Percentiles rank a stretch among this genome's conserved stretches.
phyloP scores from a whole-genome alignment of 306 rosid genomes.

The Trifolium repens region DNA sequence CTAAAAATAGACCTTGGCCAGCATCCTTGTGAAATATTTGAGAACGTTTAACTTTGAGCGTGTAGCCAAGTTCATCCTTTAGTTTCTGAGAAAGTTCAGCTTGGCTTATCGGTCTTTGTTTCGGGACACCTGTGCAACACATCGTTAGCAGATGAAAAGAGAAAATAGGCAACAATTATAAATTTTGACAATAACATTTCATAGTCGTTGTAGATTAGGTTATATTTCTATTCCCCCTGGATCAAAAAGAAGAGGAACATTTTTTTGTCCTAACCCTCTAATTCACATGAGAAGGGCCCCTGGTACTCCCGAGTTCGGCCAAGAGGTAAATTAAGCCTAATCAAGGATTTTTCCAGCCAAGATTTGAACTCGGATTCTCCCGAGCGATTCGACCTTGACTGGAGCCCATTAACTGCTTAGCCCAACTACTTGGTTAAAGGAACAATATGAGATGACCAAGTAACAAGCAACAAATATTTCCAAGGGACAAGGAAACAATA shows the following conservation, averaged over 20 bases:
- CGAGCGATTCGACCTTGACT: not conserved
- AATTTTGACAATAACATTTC: not conserved
- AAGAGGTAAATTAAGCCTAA: not conserved
- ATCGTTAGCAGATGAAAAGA: conserved; percentile 37
- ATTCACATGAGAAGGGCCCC: not conserved
- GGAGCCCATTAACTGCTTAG: not conserved
- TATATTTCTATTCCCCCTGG: not conserved
- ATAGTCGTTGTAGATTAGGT: not conserved
- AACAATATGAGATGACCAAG: conserved; percentile 3
- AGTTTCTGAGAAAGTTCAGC: conserved; percentile 63
- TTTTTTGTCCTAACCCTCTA: not conserved
- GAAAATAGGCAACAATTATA: not conserved
- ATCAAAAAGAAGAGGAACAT: no score
- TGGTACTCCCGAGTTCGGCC: not conserved
- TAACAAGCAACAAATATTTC: not conserved
- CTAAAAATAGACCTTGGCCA: conserved; percentile 77
- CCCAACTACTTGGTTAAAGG: not conserved
- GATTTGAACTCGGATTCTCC: not conserved
- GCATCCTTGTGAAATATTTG: conserved; percentile 76
- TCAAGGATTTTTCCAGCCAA: not conserved
- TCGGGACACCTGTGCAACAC: conserved; percentile 65
- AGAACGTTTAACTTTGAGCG: conserved; percentile 69
- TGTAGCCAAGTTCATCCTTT: conserved; percentile 72
- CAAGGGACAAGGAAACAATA: not conserved
- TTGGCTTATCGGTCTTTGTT: conserved; percentile 50